These are phyloP conservation scores for Chara braunii DNA, from an alignment of 139 green algal genomes.

Conservation along the genomic window DNA sequence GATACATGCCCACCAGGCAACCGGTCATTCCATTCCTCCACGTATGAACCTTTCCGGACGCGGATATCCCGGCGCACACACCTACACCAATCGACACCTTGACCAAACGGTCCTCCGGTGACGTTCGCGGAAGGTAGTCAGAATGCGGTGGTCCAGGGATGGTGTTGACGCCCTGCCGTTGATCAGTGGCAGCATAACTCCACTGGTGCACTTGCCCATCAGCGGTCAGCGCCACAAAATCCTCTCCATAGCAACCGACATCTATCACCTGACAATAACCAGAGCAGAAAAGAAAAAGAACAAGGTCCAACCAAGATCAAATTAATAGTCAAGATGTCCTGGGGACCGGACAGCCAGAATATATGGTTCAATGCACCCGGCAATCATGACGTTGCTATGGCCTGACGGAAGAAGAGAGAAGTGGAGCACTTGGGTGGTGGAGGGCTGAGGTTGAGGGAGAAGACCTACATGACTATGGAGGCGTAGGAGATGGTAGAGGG, in stretches of 20 bases:
- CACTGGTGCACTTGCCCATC: slow-evolving; percentile 1
- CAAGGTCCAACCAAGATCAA: too few relatives aligned
- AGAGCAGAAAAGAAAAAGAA: too few relatives aligned
- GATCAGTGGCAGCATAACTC: neutral
- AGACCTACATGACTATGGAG: too few relatives aligned
- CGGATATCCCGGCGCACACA: neutral
- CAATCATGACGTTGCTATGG: too few relatives aligned
- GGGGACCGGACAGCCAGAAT: too few relatives aligned
- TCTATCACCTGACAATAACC: slow-evolving; percentile 9
- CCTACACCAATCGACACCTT: neutral
- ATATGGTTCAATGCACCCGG: too few relatives aligned
- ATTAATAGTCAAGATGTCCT: too few relatives aligned
- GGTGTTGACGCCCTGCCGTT: neutral
- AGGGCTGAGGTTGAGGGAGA: too few relatives aligned
- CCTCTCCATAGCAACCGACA: neutral
- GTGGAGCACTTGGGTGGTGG: too few relatives aligned
- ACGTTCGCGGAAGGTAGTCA: too few relatives aligned
- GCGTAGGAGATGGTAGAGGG: too few relatives aligned
- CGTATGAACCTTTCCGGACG: neutral
- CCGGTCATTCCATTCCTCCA: slow-evolving; percentile 5
- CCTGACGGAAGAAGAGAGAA: too few relatives aligned
- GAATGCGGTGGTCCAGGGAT: neutral
- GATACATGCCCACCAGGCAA: neutral
- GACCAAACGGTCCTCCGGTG: neutral
- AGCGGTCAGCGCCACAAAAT: neutral